Evolutionary conservation across 1,284 basidiomycete species (phyloP).

Genomic region (Malassezia restricta): DNA sequence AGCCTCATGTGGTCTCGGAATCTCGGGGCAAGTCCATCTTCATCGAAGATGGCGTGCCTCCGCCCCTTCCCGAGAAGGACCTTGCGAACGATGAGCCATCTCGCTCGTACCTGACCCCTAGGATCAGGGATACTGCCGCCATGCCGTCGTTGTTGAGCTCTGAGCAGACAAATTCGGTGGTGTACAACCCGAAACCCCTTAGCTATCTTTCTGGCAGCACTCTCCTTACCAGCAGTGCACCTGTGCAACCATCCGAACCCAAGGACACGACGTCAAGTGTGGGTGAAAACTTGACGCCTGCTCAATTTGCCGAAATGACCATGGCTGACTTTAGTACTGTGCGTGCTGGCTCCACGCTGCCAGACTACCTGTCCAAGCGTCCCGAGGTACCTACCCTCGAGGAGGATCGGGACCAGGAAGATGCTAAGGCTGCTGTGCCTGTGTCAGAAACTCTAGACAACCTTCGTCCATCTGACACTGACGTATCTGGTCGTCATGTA

Average conservation of each 20-base stretch:
- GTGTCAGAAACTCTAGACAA: neutral
- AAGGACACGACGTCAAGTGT: neutral
- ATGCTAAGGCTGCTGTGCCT: neutral
- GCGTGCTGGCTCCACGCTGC: slow-evolving; percentile 3
- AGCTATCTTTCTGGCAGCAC: neutral
- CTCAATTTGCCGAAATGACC: slow-evolving; percentile 5
- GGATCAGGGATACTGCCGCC: neutral
- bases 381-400: neutral
- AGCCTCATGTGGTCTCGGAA: neutral
- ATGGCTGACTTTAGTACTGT: slow-evolving; percentile 1
- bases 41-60: slow-evolving; percentile 4
- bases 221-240: neutral
- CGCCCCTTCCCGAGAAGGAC: slow-evolving; percentile 2
- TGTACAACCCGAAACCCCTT: neutral
- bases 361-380: slow-evolving; percentile 1
- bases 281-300: neutral
- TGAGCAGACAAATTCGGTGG: neutral
- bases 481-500: neutral
- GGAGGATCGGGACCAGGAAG: neutral
- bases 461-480: neutral
- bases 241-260: neutral
- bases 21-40: neutral
- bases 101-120: neutral
- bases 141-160: neutral
- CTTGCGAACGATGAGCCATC: neutral